Conservation (phyloP, 495 filamentous ascomycete species). For the Chlorociboria aeruginascens region DNA sequence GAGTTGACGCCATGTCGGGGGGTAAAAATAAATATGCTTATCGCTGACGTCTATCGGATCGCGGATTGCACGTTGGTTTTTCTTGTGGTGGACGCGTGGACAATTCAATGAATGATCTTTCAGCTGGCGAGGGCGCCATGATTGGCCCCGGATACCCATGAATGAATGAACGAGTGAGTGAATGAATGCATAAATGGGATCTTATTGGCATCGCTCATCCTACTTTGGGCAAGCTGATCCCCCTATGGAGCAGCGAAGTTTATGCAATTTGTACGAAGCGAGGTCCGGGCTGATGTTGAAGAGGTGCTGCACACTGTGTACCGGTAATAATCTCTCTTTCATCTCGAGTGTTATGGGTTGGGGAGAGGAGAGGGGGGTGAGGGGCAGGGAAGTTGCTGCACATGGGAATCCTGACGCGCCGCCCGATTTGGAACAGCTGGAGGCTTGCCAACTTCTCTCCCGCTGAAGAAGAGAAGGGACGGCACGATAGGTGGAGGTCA, state of each 20-base stretch:
- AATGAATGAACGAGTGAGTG: background rate
- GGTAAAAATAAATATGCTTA: too few species aligned
- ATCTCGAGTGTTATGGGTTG: slow-evolving; percentile 18
- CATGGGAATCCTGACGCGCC: background rate
- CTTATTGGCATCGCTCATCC: slow-evolving; percentile 11
- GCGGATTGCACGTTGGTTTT: too few species aligned
- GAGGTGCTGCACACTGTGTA: too few species aligned
- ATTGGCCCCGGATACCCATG: slow-evolving; percentile 13
- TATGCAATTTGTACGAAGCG: slow-evolving; percentile 6
- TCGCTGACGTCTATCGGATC: too few species aligned
- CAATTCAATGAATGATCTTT: slow-evolving; percentile 4
- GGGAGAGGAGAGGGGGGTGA: too few species aligned
- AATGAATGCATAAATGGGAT: background rate
- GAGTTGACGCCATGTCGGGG: too few species aligned
- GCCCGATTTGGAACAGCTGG: background rate
- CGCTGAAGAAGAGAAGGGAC: background rate
- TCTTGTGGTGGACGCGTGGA: slow-evolving; percentile 10
- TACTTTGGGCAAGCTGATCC: slow-evolving; percentile 6
- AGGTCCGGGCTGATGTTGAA: background rate
- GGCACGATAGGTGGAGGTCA: background rate
- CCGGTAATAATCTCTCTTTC: slow-evolving; percentile 19
- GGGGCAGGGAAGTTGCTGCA: background rate
- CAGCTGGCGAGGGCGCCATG: slow-evolving; percentile 2
- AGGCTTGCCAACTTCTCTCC: background rate
- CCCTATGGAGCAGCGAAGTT: slow-evolving; percentile 7